Base-by-base conservation (phyloP, 495 filamentous ascomycete genomes). In the Sabuloglossum arenarium region DNA sequence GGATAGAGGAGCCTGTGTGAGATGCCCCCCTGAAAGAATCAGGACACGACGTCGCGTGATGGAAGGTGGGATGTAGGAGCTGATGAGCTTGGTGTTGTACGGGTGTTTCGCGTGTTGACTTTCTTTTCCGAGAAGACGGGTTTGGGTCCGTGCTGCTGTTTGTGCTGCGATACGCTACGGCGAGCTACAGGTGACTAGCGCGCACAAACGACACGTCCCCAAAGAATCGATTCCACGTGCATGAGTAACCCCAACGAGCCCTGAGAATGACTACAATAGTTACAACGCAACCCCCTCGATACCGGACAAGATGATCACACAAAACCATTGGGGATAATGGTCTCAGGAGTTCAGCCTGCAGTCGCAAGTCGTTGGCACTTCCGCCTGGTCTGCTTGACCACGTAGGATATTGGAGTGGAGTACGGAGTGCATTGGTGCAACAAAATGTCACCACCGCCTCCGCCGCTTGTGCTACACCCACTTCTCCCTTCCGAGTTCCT, bases 401-500 rank as follows among this genome's bases (percentile, higher is more conserved):
- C n/a, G n/a, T n/a, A n/a, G n/a, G n/a, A n/a, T n/a, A n/a, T n/a
- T n/a, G n/a, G n/a, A n/a, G n/a, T n/a, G n/a, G n/a, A n/a, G n/a
- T n/a, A n/a, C n/a, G n/a, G n/a, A n/a, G n/a, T n/a, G n/a, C n/a
- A n/a, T n/a, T n/a, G n/a, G n/a, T n/a, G n/a, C n/a, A n/a, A n/a
- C n/a, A n/a, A n/a, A n/a, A n/a, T n/a, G n/a, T n/a, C 21, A n/a
- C 12, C 39, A 21, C 39, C n/a, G 5, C 39, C 39, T 5, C 39
- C 39, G n/a, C 39, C 39, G 3, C 39, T 43, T 3, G 39, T 43
- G n/a, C 39, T 43, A 1, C 39, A 43, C 16, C n/a, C 39, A 21
- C 39, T 43, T n/a, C 16, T 43, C 39, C 39, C n/a, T 3, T 21
- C 39, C 39, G 39, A 43, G 19, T 56, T 57, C 23, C 43, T 93